Percentiles rank a stretch among this genome's conserved stretches.
Evolutionary conservation across 305 asterid species (phyloP).

Genomic region (Fraxinus albicans): DNA sequence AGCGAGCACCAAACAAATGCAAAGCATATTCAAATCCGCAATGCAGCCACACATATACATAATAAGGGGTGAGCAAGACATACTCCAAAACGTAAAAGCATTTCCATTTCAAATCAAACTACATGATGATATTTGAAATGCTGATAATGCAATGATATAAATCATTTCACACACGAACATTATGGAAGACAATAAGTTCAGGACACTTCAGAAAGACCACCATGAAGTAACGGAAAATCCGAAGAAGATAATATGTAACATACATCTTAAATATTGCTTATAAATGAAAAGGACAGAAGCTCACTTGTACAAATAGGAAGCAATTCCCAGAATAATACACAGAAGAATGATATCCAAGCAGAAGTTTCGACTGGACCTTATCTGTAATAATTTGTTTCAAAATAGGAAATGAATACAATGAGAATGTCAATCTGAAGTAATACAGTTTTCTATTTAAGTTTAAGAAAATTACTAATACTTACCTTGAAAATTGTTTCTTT

Average conservation of each 20-base stretch:
- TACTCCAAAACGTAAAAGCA: background rate
- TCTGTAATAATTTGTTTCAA: slow-evolving; percentile 34
- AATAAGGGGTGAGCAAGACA: background rate
- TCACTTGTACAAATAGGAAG: slow-evolving; percentile 75
- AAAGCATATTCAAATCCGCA: background rate
- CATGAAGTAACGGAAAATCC: background rate
- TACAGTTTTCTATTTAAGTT: background rate
- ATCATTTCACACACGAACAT: background rate
- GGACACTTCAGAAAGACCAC: background rate
- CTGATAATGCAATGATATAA: background rate
- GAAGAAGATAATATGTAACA: background rate
- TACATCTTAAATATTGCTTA: background rate
- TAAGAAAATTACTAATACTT: background rate
- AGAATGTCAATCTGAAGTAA: background rate
- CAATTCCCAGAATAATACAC: slow-evolving; percentile 73
- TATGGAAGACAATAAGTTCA: background rate
- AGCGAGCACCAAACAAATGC: background rate
- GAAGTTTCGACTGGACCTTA: slow-evolving; percentile 70
- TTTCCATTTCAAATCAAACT: background rate
- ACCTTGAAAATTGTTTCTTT: slow-evolving; percentile 60
- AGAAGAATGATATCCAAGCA: slow-evolving; percentile 65
- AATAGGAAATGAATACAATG: background rate
- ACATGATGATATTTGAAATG: background rate
- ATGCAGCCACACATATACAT: background rate
- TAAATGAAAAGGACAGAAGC: slow-evolving; percentile 21